Base-by-base conservation (phyloP, 345 rosid genomes). In the Aquilaria yunnanensis region DNA sequence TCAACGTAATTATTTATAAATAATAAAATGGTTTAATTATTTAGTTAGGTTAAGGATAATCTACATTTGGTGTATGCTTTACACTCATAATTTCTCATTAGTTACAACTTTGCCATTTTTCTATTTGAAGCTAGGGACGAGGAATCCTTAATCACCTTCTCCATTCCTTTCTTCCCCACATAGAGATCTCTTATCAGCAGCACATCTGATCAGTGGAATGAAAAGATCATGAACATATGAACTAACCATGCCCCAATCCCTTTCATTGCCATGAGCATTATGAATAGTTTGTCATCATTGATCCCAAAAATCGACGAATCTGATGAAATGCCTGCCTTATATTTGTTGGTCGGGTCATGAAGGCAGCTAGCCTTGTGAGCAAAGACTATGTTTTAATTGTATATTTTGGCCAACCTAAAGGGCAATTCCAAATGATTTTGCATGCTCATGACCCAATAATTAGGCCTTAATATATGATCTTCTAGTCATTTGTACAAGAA, bases 211-310 rank as follows among this genome's bases (percentile, higher is more conserved):
- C 84, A 79, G 54, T 85, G 95, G 58, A 92, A 62, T 12, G 95
- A 79, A 65, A 86, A 92, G 1, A 92, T 86, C 96, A 92, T 89
- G 30, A 92, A 92, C 98, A 92, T 89, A 16, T 86, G 95, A 31
- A 86, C 94, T 2, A 85, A 84, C 96, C 94, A 88, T 46, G 77
- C 76, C 14, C 96, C 96, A 10, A 89, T 85, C 10, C 96, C 96
- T 70, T 89, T 92, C 6, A 92, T 86, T 6, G 74, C 74, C 8
- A 90, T 92, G 72, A 89, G 32, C 61, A 72, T 66, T 11, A 61
- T 71, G 48, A 82, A 51, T 49, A 92, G 61, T 68, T 43, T 79
- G 14, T 74, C 83, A 12, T 89, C 98, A 41, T 67, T 75, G 93
- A 85, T 87, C 63, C 75, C 81, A 0, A 81, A 68, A 16, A 92